These are phyloP conservation scores for Suhomyces maxii DNA, from an alignment of 1,139 yeast species.

Conservation along the genomic window DNA sequence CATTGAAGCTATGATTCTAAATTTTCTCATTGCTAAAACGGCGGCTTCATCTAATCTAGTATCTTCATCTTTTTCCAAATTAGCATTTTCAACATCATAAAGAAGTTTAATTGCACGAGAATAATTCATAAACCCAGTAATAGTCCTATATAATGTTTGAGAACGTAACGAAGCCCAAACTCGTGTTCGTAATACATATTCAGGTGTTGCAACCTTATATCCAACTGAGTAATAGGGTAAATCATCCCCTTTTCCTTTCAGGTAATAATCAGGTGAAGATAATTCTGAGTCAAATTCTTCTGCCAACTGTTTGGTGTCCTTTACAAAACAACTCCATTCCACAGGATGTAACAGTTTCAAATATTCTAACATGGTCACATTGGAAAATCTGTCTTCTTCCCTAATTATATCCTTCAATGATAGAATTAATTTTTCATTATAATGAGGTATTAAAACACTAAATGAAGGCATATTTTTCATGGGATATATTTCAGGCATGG, in stretches of 20 bases:
- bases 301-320: conserved; percentile 47
- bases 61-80: conserved; percentile 1
- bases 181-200: conserved; percentile 51
- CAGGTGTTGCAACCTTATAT: conserved; percentile 54
- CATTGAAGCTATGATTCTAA: conserved; percentile 48
- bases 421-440: conserved; percentile 48
- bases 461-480: conserved; percentile 50
- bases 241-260: conserved; percentile 30
- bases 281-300: conserved; percentile 42
- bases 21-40: conserved; percentile 44
- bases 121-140: conserved; percentile 61
- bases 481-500: conserved; percentile 50
- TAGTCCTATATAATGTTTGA: conserved; percentile 54
- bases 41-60: conserved; percentile 32
- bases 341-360: conserved; percentile 50
- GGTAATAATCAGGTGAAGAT: conserved; percentile 22
- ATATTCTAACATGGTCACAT: conserved; percentile 52
- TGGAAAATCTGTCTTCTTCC: conserved; percentile 49
- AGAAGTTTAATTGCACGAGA: conserved; percentile 52
- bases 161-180: conserved; percentile 59
- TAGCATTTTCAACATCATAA: conserved; percentile 42
- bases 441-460: conserved; percentile 54
- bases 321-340: conserved; percentile 54
- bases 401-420: conserved; percentile 49
- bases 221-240: conserved; percentile 51